Evolutionary conservation across 129 eudicot species (phyloP).

Genomic region (Mikania micrantha): DNA sequence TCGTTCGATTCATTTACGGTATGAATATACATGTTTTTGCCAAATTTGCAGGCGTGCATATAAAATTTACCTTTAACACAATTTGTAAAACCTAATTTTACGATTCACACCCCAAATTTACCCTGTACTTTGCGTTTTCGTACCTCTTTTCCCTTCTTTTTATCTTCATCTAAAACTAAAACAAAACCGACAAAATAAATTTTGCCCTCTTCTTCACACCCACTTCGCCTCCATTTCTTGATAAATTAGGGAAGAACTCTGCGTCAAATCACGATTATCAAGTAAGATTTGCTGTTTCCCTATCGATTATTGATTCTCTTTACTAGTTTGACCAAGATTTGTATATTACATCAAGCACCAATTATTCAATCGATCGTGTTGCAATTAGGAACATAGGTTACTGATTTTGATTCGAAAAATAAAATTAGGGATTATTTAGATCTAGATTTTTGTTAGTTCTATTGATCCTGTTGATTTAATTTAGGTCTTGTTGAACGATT

Average conservation of each 20-base stretch:
- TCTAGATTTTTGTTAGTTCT: background rate
- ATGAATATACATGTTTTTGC: no score
- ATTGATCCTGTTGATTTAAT: background rate
- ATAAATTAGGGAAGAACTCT: slow-evolving; percentile 11
- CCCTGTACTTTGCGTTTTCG: background rate
- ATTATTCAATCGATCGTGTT: background rate
- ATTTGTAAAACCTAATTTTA: background rate
- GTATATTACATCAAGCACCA: background rate
- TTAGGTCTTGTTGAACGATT: slow-evolving; percentile 1
- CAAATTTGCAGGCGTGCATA: no score
- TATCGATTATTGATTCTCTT: background rate
- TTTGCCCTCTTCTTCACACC: slow-evolving; percentile 16
- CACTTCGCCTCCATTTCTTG: slow-evolving; percentile 20
- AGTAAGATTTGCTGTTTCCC: slow-evolving; percentile 12
- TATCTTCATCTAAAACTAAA: background rate
- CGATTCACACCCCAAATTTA: background rate
- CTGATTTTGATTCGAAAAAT: slow-evolving; percentile 8
- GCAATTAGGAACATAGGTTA: slow-evolving; percentile 9
- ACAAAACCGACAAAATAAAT: slow-evolving; percentile 13
- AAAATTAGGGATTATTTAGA: background rate
- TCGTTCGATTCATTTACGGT: no score
- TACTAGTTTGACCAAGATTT: slow-evolving; percentile 24
- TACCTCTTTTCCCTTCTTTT: background rate
- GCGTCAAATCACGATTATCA: background rate
- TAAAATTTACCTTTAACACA: no score